Conservation (phyloP, 2,329 filamentous ascomycete genomes). For the Penicillium glabrum region DNA sequence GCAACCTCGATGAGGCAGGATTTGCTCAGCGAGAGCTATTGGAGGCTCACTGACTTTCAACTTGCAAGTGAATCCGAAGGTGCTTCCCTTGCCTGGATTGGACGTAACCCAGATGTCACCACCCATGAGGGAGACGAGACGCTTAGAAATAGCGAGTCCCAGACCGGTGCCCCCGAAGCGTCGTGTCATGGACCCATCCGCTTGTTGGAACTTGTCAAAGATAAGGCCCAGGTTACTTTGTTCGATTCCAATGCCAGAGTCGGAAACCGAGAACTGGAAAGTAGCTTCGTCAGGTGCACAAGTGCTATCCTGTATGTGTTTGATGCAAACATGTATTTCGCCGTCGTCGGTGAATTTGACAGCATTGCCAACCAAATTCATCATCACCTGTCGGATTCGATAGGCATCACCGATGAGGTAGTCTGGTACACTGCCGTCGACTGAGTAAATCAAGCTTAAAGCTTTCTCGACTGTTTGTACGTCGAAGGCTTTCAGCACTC, state of each 20-base stretch:
- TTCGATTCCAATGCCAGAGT: constrained; percentile 93
- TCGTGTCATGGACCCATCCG: constrained; percentile 89
- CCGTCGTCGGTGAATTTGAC: constrained; percentile 97
- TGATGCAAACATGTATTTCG: constrained; percentile 85
- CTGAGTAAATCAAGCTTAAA: constrained; percentile 83
- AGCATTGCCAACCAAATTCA: constrained; percentile 92
- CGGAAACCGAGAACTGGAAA: constrained; percentile 88
- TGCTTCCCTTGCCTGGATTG: constrained; percentile 80
- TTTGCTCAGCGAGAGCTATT: constrained; percentile 69
- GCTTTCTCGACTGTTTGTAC: constrained; percentile 96
- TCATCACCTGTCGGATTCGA: constrained; percentile 87
- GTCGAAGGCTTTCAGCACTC: constrained; percentile 88
- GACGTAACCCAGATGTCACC: constrained; percentile 93
- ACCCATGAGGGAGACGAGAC: constrained; percentile 90
- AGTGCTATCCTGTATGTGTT: constrained; percentile 57
- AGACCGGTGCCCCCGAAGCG: constrained; percentile 93
- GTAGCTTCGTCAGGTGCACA: constrained; percentile 73
- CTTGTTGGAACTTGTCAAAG: constrained; percentile 97
- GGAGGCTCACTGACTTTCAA: constrained; percentile 78
- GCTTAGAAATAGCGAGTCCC: constrained; percentile 90
- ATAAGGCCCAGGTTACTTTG: constrained; percentile 91
- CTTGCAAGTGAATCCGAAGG: constrained; percentile 89
- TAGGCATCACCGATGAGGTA: constrained; percentile 93
- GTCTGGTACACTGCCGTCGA: constrained; percentile 86
- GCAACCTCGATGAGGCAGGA: constrained; percentile 81